Base-by-base conservation (phyloP, 2,329 filamentous ascomycete species). In the Penicillium thymicola region DNA sequence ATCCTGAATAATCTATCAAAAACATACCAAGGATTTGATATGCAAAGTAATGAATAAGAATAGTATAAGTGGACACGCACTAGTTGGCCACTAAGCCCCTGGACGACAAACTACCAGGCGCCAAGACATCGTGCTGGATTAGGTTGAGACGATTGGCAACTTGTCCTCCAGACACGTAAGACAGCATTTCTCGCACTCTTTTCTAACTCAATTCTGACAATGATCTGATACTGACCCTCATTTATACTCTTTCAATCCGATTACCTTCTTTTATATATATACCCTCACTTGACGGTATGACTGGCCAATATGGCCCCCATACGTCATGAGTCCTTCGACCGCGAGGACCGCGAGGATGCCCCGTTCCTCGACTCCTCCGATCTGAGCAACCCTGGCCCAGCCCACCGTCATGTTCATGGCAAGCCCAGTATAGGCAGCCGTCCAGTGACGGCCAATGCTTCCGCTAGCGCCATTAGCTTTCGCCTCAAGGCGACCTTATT, bases 401-500 rank as follows among this genome's bases (percentile, higher is more conserved):
- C 48, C 16, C 34, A 46, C 38, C 37, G 44, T 18, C 34, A 38
- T 37, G 28, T 41, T 28, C 40, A 49, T 14, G 28, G 21, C 32
- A 49, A 45, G 30, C 37, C 52, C 13, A 55, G 23, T 27, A 53
- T 45, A 47, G 30, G 10, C 34, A 51, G 36, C 25, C 57, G 7
- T 3, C 34, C 48, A 28, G 41, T 28, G 13, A 36, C 38, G 32
- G 54, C 50, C 51, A 51, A 59, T 56, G 47, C 46, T 25, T 59
- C 64, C 38, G 55, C 62, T 34, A 61, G 63, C n/a, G 68, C 67
- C 3, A 64, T 75, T 37, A 70, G 67, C 25, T 64, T 70, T 21
- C 72, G 72, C 4, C 65, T 80, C 13, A 72, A 75, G 59, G 65
- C 78, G 43, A 69, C 71, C 38, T 66, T 81, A 25, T 72, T 80